A percentile compares a stretch with the other conserved stretches of the same genome.
Conservation (phyloP, 805 yeast genomes). For the Nakazawaea ernobii region DNA sequence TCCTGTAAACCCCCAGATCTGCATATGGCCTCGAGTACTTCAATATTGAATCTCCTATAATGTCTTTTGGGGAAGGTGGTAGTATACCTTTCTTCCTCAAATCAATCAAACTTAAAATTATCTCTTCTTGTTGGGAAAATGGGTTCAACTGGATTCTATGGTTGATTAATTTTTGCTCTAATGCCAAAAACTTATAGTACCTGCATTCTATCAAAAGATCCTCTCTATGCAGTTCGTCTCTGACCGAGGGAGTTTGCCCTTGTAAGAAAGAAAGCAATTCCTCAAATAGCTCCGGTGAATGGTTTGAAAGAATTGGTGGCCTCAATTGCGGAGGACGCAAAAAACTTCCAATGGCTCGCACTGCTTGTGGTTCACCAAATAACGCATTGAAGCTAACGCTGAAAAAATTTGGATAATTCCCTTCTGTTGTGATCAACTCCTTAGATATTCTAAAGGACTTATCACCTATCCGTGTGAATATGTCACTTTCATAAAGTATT, state of each 20-base stretch:
- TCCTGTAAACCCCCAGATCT: constrained; percentile 29
- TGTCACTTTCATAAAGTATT: constrained; percentile 45
- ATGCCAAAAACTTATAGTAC: constrained; percentile 68
- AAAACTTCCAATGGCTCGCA: constrained; percentile 35
- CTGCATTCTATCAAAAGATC: constrained; percentile 62
- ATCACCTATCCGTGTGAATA: constrained; percentile 55
- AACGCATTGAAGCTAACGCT: constrained; percentile 52
- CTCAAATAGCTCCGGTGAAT: constrained; percentile 49
- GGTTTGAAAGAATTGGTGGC: constrained; percentile 44
- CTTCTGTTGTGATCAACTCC: constrained; percentile 46
- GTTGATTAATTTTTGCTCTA: constrained; percentile 66
- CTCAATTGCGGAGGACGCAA: constrained; percentile 77
- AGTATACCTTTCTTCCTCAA: constrained; percentile 31
- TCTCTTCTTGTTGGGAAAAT: constrained; percentile 45
- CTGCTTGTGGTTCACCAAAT: constrained; percentile 36
- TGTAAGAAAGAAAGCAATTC: constrained; percentile 50
- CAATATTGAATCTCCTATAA: constrained; percentile 15
- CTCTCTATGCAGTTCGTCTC: constrained; percentile 48
- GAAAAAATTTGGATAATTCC: constrained; percentile 77
- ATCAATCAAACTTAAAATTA: constrained; percentile 45
- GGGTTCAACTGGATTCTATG: constrained; percentile 49
- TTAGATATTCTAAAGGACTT: constrained; percentile 54
- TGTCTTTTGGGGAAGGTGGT: constrained; percentile 12
- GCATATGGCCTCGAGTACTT: constrained; percentile 42
- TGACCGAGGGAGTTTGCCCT: constrained; percentile 46